Evolutionary conservation across 1,284 basidiomycete genomes (phyloP).

Genomic region (Cutaneotrichosporon sp.): DNA sequence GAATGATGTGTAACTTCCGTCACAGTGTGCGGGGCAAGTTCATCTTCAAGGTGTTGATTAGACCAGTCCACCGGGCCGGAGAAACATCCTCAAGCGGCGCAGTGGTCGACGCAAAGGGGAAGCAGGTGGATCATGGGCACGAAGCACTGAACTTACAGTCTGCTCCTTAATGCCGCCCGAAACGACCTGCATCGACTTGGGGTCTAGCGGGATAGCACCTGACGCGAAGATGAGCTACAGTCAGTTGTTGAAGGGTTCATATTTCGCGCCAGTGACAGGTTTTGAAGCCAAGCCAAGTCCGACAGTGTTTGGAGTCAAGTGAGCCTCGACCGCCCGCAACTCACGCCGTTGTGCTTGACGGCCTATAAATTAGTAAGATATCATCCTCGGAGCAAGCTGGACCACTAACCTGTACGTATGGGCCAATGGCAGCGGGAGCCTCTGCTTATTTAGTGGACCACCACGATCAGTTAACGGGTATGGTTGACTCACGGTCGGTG

Average conservation of each 20-base stretch:
- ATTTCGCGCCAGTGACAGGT: neutral
- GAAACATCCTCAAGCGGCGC: too few species aligned
- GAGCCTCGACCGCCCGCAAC: conserved; percentile 1
- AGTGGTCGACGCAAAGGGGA: too few species aligned
- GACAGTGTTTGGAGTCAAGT: neutral
- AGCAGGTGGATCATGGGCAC: too few species aligned
- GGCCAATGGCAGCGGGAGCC: conserved; percentile 81
- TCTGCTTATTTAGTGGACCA: conserved; percentile 51
- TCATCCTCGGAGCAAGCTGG: neutral
- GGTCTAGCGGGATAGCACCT: conserved; percentile 82
- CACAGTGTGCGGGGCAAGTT: too few species aligned
- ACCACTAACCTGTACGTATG: conserved; percentile 59
- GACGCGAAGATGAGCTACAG: conserved; percentile 70
- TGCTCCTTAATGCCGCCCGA: conserved; percentile 76
- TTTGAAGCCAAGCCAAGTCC: neutral
- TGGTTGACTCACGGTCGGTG: conserved; percentile 41
- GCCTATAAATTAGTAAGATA: conserved; percentile 53
- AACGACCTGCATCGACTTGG: conserved; percentile 67
- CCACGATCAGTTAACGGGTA: neutral
- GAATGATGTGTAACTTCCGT: too few species aligned
- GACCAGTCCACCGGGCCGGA: too few species aligned
- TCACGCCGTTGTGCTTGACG: conserved; percentile 68
- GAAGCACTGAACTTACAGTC: conserved; percentile 58
- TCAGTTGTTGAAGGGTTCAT: too few species aligned
- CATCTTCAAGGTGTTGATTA: too few species aligned